Evolutionary conservation across 495 filamentous ascomycete species (phyloP).

Genomic region (Endocarpon pusillum): DNA sequence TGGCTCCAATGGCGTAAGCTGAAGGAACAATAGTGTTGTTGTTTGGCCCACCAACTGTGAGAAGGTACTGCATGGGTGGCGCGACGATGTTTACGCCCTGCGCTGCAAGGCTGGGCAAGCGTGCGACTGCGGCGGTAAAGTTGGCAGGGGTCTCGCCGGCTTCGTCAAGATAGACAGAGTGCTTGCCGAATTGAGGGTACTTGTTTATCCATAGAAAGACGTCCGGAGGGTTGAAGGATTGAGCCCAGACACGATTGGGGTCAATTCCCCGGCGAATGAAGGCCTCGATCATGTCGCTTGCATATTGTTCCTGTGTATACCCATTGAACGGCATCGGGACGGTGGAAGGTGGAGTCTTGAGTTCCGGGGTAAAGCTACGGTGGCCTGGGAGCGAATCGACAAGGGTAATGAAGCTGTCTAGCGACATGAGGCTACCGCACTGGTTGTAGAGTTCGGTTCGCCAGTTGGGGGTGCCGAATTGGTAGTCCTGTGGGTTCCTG

Average conservation of each 20-base stretch:
- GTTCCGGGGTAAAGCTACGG: constrained; percentile 45
- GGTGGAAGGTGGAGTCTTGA: constrained; percentile 40
- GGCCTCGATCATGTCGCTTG: constrained; percentile 40
- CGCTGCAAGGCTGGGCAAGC: constrained; percentile 9
- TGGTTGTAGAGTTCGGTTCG: constrained; percentile 41
- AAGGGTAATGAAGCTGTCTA: constrained; percentile 34
- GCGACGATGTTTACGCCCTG: constrained; percentile 17
- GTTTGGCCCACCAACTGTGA: constrained; percentile 9
- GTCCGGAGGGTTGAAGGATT: constrained; percentile 43
- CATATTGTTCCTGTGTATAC: constrained; percentile 40
- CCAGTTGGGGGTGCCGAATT: constrained; percentile 33
- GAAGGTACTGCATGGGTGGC: constrained; percentile 15
- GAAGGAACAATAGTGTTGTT: constrained; percentile 21
- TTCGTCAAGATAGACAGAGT: constrained; percentile 42
- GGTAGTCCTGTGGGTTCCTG: constrained; percentile 32
- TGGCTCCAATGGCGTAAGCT: constrained; percentile 27
- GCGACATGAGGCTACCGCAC: constrained; percentile 34
- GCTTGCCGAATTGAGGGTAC: constrained; percentile 35
- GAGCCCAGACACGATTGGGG: constrained; percentile 37
- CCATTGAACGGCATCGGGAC: constrained; percentile 45
- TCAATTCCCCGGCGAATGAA: constrained; percentile 34
- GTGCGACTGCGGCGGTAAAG: constrained; percentile 29
- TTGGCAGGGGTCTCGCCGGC: constrained; percentile 27
- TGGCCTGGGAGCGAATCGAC: constrained; percentile 32
- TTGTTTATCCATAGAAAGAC: constrained; percentile 42